These are phyloP conservation scores for Lagenaria siceraria DNA, from an alignment of 306 rosid species.

Conservation along the genomic window DNA sequence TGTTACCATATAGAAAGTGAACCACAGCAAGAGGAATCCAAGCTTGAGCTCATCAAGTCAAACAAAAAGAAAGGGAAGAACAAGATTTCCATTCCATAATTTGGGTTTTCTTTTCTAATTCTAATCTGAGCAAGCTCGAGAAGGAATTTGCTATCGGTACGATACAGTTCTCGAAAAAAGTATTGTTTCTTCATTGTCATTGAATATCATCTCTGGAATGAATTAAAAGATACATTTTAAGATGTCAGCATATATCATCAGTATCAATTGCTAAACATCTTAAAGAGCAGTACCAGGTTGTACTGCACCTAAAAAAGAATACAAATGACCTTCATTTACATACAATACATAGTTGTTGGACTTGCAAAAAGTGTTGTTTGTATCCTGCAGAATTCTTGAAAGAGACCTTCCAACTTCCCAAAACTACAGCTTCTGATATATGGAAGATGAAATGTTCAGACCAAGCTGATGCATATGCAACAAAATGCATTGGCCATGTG, in stretches of 20 bases:
- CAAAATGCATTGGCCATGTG: slow-evolving; percentile 6
- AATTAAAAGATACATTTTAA: background rate
- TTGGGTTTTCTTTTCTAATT: background rate
- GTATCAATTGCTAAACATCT: slow-evolving; percentile 3
- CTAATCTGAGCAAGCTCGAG: background rate
- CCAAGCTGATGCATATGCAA: slow-evolving; percentile 2
- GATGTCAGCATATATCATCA: slow-evolving; percentile 4
- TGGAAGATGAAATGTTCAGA: background rate
- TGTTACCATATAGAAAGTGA: background rate
- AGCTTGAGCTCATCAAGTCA: background rate
- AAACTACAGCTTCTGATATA: background rate
- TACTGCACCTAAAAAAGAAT: background rate
- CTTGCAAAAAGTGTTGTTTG: background rate
- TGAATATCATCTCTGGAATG: background rate
- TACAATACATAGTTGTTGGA: background rate
- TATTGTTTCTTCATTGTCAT: background rate
- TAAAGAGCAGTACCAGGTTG: background rate
- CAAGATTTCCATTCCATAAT: background rate
- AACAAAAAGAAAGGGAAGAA: background rate
- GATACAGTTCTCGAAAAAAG: background rate
- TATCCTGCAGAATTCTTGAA: background rate
- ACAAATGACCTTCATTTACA: background rate
- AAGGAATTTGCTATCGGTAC: background rate
- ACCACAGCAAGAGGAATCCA: background rate
- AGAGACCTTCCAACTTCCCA: background rate